phyloP scores from a whole-genome alignment of 2,329 filamentous ascomycete species.

The Blastomyces gilchristii region DNA sequence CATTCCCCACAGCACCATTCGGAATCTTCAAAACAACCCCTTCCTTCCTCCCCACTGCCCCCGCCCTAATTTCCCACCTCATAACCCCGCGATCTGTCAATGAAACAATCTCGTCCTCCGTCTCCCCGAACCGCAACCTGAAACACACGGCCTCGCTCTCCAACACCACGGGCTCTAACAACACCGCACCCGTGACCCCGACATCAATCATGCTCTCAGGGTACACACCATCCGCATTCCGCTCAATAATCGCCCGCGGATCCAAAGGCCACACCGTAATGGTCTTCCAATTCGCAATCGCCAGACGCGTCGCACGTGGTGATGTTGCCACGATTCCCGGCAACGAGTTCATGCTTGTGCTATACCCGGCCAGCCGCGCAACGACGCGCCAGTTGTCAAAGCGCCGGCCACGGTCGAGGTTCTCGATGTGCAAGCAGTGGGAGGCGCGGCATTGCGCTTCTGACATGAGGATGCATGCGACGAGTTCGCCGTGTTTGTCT shows the following conservation, averaged over 20 bases:
- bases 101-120: slow-evolving; percentile 31
- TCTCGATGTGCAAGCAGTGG: slow-evolving; percentile 27
- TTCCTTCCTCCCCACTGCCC: slow-evolving; percentile 20
- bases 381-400: slow-evolving; percentile 29
- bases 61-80: slow-evolving; percentile 28
- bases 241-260: slow-evolving; percentile 28
- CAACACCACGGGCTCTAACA: slow-evolving; percentile 27
- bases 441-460: slow-evolving; percentile 21
- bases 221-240: slow-evolving; percentile 24
- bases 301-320: slow-evolving; percentile 28
- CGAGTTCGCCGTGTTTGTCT: slow-evolving; percentile 23
- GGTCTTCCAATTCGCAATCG: slow-evolving; percentile 34
- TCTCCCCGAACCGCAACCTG: slow-evolving; percentile 25
- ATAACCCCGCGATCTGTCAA: slow-evolving; percentile 36
- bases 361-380: slow-evolving; percentile 30
- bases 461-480: slow-evolving; percentile 31
- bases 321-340: slow-evolving; percentile 32
- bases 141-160: slow-evolving; percentile 31
- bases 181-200: slow-evolving; percentile 16
- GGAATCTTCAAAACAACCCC: slow-evolving; percentile 9
- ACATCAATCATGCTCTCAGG: slow-evolving; percentile 20
- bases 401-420: slow-evolving; percentile 33
- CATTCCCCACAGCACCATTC: not conserved
- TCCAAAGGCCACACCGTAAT: slow-evolving; percentile 34
- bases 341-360: slow-evolving; percentile 26